Percentiles rank a stretch among this genome's conserved stretches.
Conservation (phyloP, 176 grass and related monocot genomes). For the Alopecurus myosuroides region DNA sequence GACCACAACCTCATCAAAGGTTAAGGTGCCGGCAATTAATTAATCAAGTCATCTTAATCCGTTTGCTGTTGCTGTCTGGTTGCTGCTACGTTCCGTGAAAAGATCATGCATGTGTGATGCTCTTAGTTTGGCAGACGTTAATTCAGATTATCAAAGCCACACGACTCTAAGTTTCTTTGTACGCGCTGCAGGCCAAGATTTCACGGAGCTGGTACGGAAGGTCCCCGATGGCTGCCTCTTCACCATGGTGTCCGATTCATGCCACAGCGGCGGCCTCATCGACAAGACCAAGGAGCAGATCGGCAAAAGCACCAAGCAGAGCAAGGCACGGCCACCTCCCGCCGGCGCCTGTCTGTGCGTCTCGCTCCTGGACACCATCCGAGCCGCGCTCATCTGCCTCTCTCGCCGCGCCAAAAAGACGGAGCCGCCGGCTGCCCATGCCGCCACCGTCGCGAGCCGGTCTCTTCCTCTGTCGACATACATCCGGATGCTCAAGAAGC, state of each 20-base stretch:
- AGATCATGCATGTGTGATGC: too few species aligned
- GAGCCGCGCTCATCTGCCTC: conserved; percentile 30
- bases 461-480: conserved; percentile 73
- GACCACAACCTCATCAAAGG: conserved; percentile 89
- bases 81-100: too few species aligned
- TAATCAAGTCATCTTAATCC: too few species aligned
- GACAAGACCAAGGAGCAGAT: conserved; percentile 91
- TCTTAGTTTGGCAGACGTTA: too few species aligned
- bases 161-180: not conserved
- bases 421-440: not conserved
- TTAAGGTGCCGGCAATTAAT: not conserved
- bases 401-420: not conserved
- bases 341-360: conserved; percentile 7
- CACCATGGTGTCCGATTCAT: conserved; percentile 81
- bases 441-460: conserved; percentile 22
- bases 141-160: too few species aligned
- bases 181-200: conserved; percentile 60
- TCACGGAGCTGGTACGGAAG: conserved; percentile 61
- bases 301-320: conserved; percentile 56
- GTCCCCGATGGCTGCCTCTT: conserved; percentile 62
- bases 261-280: conserved; percentile 84
- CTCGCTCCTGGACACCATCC: conserved; percentile 25
- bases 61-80: not conserved
- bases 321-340: conserved; percentile 2
- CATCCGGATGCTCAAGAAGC: conserved; percentile 62